Evolutionary conservation across 192 early-diverging fungal species (phyloP).

Genomic region (Coemansia sp.): DNA sequence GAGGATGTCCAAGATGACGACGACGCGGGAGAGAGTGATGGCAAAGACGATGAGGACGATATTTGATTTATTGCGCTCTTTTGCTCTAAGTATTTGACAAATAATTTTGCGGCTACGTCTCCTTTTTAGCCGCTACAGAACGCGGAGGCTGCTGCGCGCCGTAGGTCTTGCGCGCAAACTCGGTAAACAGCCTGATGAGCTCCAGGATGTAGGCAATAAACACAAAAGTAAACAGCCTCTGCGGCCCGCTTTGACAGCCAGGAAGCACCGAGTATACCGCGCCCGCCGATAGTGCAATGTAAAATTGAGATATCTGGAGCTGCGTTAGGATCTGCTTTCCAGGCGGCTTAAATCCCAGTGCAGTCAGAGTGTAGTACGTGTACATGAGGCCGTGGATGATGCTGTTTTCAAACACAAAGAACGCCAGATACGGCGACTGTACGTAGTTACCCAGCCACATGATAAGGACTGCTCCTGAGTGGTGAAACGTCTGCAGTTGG

Average conservation of each 20-base stretch:
- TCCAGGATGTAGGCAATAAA: conserved; percentile 72
- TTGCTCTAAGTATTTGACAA: background rate
- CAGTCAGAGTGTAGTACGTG: conserved; percentile 75
- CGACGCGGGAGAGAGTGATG: no score
- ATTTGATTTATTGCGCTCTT: background rate
- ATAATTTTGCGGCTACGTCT: background rate
- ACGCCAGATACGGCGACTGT: conserved; percentile 76
- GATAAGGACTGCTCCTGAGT: conserved; percentile 80
- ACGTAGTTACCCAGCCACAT: conserved; percentile 82
- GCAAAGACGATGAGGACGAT: conserved; percentile 3
- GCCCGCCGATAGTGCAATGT: conserved; percentile 66
- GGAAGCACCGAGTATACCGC: conserved; percentile 61
- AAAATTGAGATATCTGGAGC: conserved; percentile 85
- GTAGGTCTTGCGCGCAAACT: conserved; percentile 77
- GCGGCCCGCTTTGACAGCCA: conserved; percentile 55
- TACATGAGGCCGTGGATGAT: conserved; percentile 91
- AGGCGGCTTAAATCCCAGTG: conserved; percentile 70
- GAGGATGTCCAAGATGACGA: conserved; percentile 12
- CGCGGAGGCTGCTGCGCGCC: background rate
- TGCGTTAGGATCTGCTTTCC: conserved; percentile 78
- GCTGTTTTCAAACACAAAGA: conserved; percentile 81
- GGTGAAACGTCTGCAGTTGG: conserved; percentile 83
- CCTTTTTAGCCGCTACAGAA: conserved; percentile 10
- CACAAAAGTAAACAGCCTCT: conserved; percentile 61
- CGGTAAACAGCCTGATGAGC: conserved; percentile 75